Evolutionary conservation across 176 grass and related monocot genomes (phyloP).

Genomic region (Lolium perenne): DNA sequence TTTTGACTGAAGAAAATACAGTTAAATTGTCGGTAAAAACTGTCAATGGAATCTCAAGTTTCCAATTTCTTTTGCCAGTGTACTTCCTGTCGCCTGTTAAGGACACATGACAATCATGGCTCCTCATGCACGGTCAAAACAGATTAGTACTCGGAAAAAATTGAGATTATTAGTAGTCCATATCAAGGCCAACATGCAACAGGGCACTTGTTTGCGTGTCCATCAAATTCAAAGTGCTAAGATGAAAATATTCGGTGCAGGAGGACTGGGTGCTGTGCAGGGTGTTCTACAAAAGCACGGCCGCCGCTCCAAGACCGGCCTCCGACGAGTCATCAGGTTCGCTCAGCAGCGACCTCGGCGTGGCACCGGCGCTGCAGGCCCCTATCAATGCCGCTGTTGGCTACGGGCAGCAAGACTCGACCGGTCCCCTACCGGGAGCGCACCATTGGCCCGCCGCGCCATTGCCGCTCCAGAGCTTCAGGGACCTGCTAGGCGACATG

Average conservation of each 20-base stretch:
- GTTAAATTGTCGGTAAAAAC: neutral
- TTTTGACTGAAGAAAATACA: neutral
- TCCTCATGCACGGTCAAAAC: too few relatives aligned
- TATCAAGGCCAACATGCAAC: neutral
- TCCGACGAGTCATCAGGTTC: constrained; percentile 10
- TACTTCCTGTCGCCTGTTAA: too few relatives aligned
- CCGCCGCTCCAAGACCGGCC: neutral
- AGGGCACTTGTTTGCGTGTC: neutral
- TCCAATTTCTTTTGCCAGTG: neutral
- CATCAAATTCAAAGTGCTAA: neutral
- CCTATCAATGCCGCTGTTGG: constrained; percentile 9
- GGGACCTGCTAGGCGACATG: constrained; percentile 42
- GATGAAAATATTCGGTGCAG: constrained; percentile 30
- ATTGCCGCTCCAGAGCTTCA: constrained; percentile 28
- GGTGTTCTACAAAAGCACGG: constrained; percentile 60
- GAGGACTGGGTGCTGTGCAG: constrained; percentile 76
- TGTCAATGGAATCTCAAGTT: neutral
- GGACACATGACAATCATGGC: too few relatives aligned
- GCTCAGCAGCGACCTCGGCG: constrained; percentile 9
- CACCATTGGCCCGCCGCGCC: neutral
- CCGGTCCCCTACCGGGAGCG: neutral
- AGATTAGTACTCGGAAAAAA: too few relatives aligned
- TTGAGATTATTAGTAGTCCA: too few relatives aligned
- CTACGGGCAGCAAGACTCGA: neutral
- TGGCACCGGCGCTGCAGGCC: neutral